phyloP scores from a whole-genome alignment of 2,329 filamentous ascomycete species.

The Pseudogymnoascus sp. region DNA sequence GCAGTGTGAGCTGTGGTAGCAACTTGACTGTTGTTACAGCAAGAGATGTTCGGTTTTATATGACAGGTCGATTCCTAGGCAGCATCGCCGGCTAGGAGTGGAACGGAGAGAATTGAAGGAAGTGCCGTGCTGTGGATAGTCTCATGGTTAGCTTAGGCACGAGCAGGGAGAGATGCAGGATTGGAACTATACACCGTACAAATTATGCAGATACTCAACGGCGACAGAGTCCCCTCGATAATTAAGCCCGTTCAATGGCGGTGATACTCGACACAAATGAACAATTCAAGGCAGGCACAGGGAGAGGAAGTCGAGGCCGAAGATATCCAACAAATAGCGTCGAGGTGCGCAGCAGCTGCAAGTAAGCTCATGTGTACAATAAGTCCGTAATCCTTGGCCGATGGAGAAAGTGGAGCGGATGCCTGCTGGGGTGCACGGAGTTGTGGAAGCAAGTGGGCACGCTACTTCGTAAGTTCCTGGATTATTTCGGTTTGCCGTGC shows the following conservation, averaged over 20 bases:
- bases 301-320: not conserved
- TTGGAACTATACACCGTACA: not conserved
- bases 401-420: conserved; percentile 7
- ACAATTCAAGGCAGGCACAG: conserved; percentile 2
- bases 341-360: conserved; percentile 1
- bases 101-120: conserved; percentile 1
- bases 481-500: conserved; percentile 5
- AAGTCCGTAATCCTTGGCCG: conserved; percentile 6
- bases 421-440: conserved; percentile 2
- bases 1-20: conserved; percentile 3
- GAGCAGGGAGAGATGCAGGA: not conserved
- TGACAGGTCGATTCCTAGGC: not conserved
- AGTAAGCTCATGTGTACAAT: conserved; percentile 8
- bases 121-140: conserved; percentile 4
- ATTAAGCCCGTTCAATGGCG: not conserved
- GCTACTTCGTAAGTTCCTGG: conserved; percentile 5
- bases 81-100: not conserved
- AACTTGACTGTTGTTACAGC: not conserved
- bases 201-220: not conserved
- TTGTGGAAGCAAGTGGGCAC: conserved; percentile 7
- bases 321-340: conserved; percentile 6
- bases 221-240: not conserved
- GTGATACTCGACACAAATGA: not conserved
- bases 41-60: conserved; percentile 3
- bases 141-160: conserved; percentile 3